Evolutionary conservation across 2,329 filamentous ascomycete genomes (phyloP).

Genomic region (Exophiala bonariae): DNA sequence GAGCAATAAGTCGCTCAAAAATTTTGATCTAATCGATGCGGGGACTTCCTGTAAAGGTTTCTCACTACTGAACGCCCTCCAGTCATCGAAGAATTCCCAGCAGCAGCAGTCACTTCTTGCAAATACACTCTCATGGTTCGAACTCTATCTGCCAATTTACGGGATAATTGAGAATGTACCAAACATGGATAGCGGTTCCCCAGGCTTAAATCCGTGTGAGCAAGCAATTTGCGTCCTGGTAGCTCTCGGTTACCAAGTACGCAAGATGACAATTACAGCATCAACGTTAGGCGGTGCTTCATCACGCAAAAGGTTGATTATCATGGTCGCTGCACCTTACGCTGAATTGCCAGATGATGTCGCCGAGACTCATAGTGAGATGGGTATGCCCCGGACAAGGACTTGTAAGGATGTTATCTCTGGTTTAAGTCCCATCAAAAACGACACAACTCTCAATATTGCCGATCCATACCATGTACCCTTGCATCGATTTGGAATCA

Average conservation of each 20-base stretch:
- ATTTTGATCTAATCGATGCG: conserved; percentile 69
- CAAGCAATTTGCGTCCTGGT: conserved; percentile 73
- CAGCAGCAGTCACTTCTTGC: conserved; percentile 77
- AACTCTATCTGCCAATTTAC: conserved; percentile 73
- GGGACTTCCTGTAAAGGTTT: conserved; percentile 80
- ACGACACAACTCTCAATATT: conserved; percentile 63
- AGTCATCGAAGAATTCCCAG: conserved; percentile 55
- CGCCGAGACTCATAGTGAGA: conserved; percentile 65
- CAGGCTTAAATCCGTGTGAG: conserved; percentile 64
- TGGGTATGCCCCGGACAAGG: conserved; percentile 34
- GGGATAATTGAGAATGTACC: conserved; percentile 76
- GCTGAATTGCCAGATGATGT: conserved; percentile 58
- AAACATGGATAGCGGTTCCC: conserved; percentile 57
- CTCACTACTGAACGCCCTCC: conserved; percentile 62
- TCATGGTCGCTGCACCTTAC: conserved; percentile 70
- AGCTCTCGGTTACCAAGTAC: conserved; percentile 73
- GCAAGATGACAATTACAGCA: conserved; percentile 67
- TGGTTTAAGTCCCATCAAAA: conserved; percentile 64
- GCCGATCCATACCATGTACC: conserved; percentile 68
- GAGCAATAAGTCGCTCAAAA: too few relatives aligned
- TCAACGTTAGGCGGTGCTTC: conserved; percentile 70
- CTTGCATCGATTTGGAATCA: conserved; percentile 40
- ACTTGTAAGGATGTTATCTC: conserved; percentile 54
- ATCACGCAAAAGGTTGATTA: conserved; percentile 66
- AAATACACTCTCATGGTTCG: conserved; percentile 71